Percentiles rank a stretch among this genome's conserved stretches.
phyloP scores from a whole-genome alignment of 2,329 filamentous ascomycete genomes.

The Stromatinia cepivora region DNA sequence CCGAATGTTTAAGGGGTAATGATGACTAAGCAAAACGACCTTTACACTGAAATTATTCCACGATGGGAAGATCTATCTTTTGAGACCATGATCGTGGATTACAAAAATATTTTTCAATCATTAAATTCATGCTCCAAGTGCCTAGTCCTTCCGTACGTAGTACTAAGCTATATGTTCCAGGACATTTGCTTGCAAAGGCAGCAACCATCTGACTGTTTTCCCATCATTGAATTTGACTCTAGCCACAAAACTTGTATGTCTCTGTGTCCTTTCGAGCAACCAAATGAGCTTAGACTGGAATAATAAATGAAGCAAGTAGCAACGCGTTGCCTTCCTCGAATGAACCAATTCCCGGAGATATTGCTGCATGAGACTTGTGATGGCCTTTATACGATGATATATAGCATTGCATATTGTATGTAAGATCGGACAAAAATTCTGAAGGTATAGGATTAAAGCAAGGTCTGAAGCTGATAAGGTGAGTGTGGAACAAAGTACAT shows the following conservation, averaged over 20 bases:
- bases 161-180: not conserved
- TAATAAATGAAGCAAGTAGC: slow-evolving; percentile 8
- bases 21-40: not conserved
- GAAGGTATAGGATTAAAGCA: not conserved
- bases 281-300: not conserved
- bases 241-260: not conserved
- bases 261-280: not conserved
- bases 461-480: not conserved
- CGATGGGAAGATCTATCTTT: not conserved
- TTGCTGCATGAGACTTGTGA: not conserved
- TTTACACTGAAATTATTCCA: not conserved
- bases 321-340: slow-evolving; percentile 1
- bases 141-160: not conserved
- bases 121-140: not conserved
- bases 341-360: not conserved
- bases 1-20: not conserved
- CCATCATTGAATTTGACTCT: not conserved
- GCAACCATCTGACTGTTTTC: not conserved
- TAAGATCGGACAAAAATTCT: not conserved
- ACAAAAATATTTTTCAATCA: not conserved
- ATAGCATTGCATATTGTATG: not conserved
- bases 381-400: not conserved
- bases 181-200: not conserved
- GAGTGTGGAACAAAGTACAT: not conserved
- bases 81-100: not conserved